A percentile compares a stretch with the other conserved stretches of the same genome.
Conservation (phyloP, 1,284 basidiomycete species). For the Pterulicium gracile region DNA sequence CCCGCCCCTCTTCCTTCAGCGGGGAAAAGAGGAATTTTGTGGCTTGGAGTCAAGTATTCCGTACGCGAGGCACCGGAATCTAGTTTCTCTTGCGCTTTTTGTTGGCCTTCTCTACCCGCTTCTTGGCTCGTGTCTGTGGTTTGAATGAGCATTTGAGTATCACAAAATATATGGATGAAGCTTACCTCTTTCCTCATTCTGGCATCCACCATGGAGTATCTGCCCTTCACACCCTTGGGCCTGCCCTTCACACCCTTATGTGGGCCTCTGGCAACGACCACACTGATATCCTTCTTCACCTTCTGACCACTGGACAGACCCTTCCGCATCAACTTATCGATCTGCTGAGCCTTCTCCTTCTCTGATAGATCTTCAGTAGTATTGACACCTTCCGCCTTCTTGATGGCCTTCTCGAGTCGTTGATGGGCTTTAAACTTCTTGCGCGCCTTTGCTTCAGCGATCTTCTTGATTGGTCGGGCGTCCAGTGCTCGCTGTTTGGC, state of each 20-base stretch:
- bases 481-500: conserved; percentile 91
- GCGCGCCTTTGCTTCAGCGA: conserved; percentile 96
- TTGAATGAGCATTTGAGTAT: conserved; percentile 9
- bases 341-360: conserved; percentile 88
- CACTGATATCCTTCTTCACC: conserved; percentile 71
- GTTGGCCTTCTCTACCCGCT: conserved; percentile 54
- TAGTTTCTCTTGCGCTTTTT: conserved; percentile 42
- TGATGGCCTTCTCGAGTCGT: conserved; percentile 85
- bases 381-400: conserved; percentile 94
- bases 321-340: conserved; percentile 84
- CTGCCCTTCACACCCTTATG: conserved; percentile 89
- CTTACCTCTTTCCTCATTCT: conserved; percentile 77
- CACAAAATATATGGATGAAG: conserved; percentile 8
- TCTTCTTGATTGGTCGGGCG: conserved; percentile 97
- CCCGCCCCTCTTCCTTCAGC: no score
- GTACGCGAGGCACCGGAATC: no score
- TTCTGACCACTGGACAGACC: conserved; percentile 60
- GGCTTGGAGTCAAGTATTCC: no score
- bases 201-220: conserved; percentile 87
- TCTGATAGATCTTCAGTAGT: conserved; percentile 87
- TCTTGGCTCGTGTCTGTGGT: conserved; percentile 55
- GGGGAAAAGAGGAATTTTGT: no score
- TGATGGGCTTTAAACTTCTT: conserved; percentile 91
- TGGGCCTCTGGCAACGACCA: conserved; percentile 88
- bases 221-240: conserved; percentile 92